Base-by-base conservation (phyloP, 2,329 filamentous ascomycete species). In the Chalaropsis ovoidea region DNA sequence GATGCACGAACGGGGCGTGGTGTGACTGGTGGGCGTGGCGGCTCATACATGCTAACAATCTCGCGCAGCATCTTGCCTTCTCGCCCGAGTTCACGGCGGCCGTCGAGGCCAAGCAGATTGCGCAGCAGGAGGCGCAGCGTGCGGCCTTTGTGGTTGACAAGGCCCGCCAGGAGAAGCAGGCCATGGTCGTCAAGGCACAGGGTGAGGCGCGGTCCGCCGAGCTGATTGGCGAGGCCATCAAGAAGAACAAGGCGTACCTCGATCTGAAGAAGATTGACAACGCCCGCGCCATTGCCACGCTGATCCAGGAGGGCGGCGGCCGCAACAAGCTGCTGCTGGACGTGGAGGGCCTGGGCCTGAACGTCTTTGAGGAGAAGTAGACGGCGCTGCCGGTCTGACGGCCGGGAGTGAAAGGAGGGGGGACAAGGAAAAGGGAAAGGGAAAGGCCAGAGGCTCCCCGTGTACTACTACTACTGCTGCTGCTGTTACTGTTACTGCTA, bases 241-340 rank as follows among this genome's bases (percentile, higher is more conserved):
- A 97, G 89, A 99, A 97, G 88, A 95, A 84, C 81, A 88, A 92
- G 79, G 88, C 90, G 70, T 99, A 99, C 76, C 85, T 99, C 69
- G 94, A 97, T 78, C 84, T 99, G 74, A 90, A 95, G 79, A 94
- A 95, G 82, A 95, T 99, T 72, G 94, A 99, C 80, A 99, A 96
- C 73, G 94, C 94, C 6, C 84, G 90, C 70, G 82, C 85, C 66
- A 95, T 99, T 76, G 94, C 94, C n/a, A 77, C 82, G 71, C 86
- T 95, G 71, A 76, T 99, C 72, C 90, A 96, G 77, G 90, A 95
- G 76, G 82, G 82, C 67, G 89, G 89, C 68, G 87, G 89, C 75
- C 86, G 86, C 80, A 99, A 99, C 81, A 94, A 94, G 79, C 81
- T 99, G 71, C 90, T 96, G 77, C 82, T 99, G 69, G 94, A 99